Evolutionary conservation across 2,329 filamentous ascomycete species (phyloP).

Genomic region (Fusarium oligoseptatum): DNA sequence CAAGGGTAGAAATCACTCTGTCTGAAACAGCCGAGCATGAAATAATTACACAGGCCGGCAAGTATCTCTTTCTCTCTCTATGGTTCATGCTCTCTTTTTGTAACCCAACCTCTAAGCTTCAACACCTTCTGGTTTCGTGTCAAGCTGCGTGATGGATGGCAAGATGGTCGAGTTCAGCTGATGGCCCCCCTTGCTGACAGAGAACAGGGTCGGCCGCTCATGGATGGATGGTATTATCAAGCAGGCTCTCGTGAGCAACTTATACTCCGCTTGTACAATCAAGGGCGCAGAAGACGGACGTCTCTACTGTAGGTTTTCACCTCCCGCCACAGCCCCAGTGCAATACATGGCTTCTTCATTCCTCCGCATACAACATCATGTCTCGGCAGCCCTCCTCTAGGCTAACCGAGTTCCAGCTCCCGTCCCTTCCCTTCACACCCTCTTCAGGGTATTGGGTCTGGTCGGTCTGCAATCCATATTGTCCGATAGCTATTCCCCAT

Average conservation of each 20-base stretch:
- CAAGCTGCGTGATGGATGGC: not conserved
- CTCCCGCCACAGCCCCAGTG: conserved; percentile 27
- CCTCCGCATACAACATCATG: conserved; percentile 19
- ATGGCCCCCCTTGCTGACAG: conserved; percentile 11
- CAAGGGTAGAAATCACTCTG: conserved; percentile 32
- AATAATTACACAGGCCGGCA: conserved; percentile 10
- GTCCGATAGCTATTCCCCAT: not conserved
- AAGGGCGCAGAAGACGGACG: not conserved
- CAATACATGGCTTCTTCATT: conserved; percentile 27
- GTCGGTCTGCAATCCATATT: not conserved
- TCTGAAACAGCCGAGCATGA: conserved; percentile 44
- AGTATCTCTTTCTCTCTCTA: conserved; percentile 27
- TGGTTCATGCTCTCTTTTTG: not conserved
- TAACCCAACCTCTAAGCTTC: not conserved
- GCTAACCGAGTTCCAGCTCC: conserved; percentile 16
- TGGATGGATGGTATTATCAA: conserved; percentile 18
- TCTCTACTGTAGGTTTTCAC: not conserved
- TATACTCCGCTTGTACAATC: not conserved
- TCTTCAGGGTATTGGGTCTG: not conserved
- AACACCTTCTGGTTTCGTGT: conserved; percentile 3
- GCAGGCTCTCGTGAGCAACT: conserved; percentile 18
- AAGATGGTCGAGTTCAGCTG: not conserved
- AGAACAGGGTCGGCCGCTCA: conserved; percentile 32
- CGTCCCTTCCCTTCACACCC: not conserved
- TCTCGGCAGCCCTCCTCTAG: conserved; percentile 23